Evolutionary conservation across 768 basidiomycete species (phyloP).

Genomic region (Porpolomopsis calyptriformis): DNA sequence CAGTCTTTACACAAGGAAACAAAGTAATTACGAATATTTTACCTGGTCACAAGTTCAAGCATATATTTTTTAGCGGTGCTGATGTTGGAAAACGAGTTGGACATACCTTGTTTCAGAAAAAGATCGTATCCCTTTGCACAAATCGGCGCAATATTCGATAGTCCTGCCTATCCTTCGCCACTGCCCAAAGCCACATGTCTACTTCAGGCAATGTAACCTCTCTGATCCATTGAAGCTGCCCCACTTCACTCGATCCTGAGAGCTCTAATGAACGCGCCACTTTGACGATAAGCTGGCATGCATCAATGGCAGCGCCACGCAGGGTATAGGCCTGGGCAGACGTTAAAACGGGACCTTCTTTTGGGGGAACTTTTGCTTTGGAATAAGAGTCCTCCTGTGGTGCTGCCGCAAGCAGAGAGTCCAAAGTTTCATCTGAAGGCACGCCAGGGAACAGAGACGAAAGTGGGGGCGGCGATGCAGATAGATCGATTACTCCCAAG

Average conservation of each 20-base stretch:
- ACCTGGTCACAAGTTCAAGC: neutral
- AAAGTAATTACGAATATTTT: neutral
- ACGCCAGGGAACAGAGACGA: constrained; percentile 40
- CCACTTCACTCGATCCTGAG: constrained; percentile 12
- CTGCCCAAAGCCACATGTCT: constrained; percentile 75
- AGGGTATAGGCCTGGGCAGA: constrained; percentile 56
- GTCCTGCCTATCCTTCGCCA: constrained; percentile 68
- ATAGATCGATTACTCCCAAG: constrained; percentile 63
- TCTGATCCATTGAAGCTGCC: constrained; percentile 38
- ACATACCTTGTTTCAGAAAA: constrained; percentile 39
- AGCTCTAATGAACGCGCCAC: constrained; percentile 32
- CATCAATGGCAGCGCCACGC: constrained; percentile 72
- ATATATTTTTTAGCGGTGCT: no score
- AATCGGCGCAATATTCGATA: constrained; percentile 60
- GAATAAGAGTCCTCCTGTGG: constrained; percentile 8
- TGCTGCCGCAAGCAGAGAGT: constrained; percentile 25
- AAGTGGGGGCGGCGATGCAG: constrained; percentile 32
- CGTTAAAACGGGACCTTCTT: constrained; percentile 45
- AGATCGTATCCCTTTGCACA: constrained; percentile 52
- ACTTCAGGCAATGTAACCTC: constrained; percentile 48
- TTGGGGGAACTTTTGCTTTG: constrained; percentile 8
- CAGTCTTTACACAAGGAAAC: neutral
- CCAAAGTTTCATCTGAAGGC: constrained; percentile 27
- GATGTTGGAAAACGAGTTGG: neutral
- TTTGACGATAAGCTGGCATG: constrained; percentile 59